Evolutionary conservation across 768 basidiomycete species (phyloP).

Genomic region (Phlebiopsis flavidoalba): DNA sequence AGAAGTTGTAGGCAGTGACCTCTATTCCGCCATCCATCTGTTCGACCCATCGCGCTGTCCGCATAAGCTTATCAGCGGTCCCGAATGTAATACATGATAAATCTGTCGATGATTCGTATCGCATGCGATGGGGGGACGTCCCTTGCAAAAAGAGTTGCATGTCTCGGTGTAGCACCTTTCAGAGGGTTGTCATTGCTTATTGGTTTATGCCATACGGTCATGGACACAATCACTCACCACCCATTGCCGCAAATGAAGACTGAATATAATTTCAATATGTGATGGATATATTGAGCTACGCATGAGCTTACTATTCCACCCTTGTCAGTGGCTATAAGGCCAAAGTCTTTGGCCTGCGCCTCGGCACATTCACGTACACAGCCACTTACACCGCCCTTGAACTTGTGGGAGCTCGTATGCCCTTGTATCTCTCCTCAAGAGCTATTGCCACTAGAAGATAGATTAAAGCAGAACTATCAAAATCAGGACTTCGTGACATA

Average conservation of each 20-base stretch:
- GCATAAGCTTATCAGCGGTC: constrained; percentile 65
- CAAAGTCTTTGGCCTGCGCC: constrained; percentile 72
- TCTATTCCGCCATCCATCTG: constrained; percentile 64
- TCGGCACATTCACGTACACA: constrained; percentile 77
- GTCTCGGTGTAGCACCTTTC: constrained; percentile 31
- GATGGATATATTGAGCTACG: not conserved
- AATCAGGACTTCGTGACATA: constrained; percentile 14
- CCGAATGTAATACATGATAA: constrained; percentile 65
- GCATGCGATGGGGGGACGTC: constrained; percentile 67
- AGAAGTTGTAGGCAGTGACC: constrained; percentile 21
- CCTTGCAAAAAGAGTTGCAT: constrained; percentile 59
- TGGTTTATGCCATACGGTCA: constrained; percentile 41
- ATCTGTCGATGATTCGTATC: constrained; percentile 58
- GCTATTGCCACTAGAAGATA: constrained; percentile 49
- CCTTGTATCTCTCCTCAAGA: constrained; percentile 69
- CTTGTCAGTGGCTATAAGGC: constrained; percentile 71
- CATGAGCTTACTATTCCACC: constrained; percentile 55
- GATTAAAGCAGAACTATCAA: not conserved
- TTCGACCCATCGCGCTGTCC: constrained; percentile 74
- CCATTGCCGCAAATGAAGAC: constrained; percentile 71
- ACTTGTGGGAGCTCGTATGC: constrained; percentile 64
- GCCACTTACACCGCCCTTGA: constrained; percentile 74
- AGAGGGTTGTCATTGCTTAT: constrained; percentile 52
- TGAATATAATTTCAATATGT: constrained; percentile 11
- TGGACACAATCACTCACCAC: constrained; percentile 34